Base-by-base conservation (phyloP, 2,329 filamentous ascomycete genomes). In the Aaosphaeria arxii region DNA sequence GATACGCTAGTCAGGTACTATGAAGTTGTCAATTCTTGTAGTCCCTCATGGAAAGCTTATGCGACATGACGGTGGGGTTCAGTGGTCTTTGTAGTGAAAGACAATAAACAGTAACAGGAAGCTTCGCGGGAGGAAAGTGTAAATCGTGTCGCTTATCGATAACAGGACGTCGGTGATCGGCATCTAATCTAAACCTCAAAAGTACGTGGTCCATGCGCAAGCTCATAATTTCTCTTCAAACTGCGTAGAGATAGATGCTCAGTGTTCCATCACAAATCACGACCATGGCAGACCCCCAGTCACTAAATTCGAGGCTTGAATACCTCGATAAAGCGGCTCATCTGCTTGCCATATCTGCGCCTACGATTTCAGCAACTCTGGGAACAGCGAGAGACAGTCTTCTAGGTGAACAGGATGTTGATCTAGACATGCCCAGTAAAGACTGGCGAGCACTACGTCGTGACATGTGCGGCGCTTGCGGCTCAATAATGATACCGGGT, bases 401-500 rank as follows among this genome's bases (percentile, higher is more conserved):
- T 24, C 47, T 60, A 7, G 39, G 33, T 5, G 43, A 58, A n/a
- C 56, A 62, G 36, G 61, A 69, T 46, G 56, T 58, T 9, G 59
- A 64, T 35, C 36, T 63, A 7, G 54, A 59, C 32, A 44, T 57
- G 17, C 35, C 61, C 13, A 53, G 49, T 36, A 69, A 64, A 49
- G 63, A 67, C 42, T 52, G 48, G 46, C 62, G 66, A 46, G 55
- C 62, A 36, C 57, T 61, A 42, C 61, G 59, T 40, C 58, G 65
- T 47, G 58, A 61, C 7, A 48, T 64, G 11, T 74, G 71, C 48
- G 58, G 61, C 40, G 63, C 68, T 11, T 74, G 71, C 47, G 71
- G 71, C 5, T 66, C 56, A 44, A 43, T 62, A 5, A 55, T 73
- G 54, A 50, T 73, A 40, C 62, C 67, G n/a, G 69, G 69, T 46